Conservation (phyloP, 2,329 filamentous ascomycete species). For the Fusarium gaditjirri region DNA sequence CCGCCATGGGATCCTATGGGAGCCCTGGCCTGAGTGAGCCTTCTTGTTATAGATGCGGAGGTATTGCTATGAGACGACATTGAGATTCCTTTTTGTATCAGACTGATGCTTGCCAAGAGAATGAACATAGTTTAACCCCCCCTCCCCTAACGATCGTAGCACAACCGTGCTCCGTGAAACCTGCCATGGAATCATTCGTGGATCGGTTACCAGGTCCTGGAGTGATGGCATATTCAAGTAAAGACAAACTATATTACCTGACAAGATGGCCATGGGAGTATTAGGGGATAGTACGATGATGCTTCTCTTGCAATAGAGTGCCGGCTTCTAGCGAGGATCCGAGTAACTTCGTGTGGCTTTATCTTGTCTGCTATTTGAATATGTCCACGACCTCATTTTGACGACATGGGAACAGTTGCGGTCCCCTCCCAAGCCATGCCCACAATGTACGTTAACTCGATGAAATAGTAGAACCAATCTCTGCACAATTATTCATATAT, state of each 20-base stretch:
- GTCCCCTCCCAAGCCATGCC: neutral
- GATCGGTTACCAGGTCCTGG: neutral
- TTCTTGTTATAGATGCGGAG: neutral
- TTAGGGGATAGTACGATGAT: neutral
- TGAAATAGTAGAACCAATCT: neutral
- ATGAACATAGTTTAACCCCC: neutral
- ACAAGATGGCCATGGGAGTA: neutral
- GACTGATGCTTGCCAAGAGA: neutral
- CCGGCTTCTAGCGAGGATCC: too few species aligned
- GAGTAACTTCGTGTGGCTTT: too few species aligned
- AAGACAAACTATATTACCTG: constrained; percentile 19
- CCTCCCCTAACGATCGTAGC: neutral
- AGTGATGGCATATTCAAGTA: constrained; percentile 9
- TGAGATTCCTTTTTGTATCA: neutral
- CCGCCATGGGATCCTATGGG: constrained; percentile 87
- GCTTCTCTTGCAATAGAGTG: neutral
- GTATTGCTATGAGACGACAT: neutral
- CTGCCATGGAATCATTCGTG: neutral
- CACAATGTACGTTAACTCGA: neutral
- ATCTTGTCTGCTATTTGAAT: neutral
- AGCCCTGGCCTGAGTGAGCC: constrained; percentile 65
- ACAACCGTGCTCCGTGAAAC: neutral
- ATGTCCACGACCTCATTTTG: neutral
- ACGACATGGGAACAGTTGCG: neutral
- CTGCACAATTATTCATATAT: neutral